Base-by-base conservation (phyloP, 345 rosid species). In the Eucalyptus tenuipes region DNA sequence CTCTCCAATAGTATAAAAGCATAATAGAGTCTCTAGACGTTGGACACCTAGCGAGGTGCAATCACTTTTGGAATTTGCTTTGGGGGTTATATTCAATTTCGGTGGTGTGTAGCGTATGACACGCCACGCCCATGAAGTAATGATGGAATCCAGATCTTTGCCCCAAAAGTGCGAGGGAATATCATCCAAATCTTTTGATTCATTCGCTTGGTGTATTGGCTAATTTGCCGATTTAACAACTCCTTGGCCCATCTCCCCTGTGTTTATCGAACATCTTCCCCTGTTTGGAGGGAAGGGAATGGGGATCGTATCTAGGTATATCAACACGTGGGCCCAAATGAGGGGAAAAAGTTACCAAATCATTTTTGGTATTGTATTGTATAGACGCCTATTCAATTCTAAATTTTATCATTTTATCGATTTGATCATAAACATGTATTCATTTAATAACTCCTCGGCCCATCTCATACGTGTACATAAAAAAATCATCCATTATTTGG, bases 331-430 rank as follows among this genome's bases (percentile, higher is more conserved):
- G 68, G 17, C 68, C 33, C 68, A 29, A 59, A 59, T 3, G n/a
- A 59, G 68, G 15, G 7, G 17, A 13, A 61, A 27, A 12, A 61
- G 13, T 27, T 27, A 2, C 2, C 80, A 11, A 5, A 5, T 16
- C 25, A 5, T 10, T 68, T 44, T 5, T 5, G 22, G 1, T n/a
- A n/a, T 20, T 1, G 14, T 75, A 18, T 75, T 37, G 3, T 6
- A 5, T 13, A 3, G 0, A 20, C 2, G 3, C 4, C 12, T 2
- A 18, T 71, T 37, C 14, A 10, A 10, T 66, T 3, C 2, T 0
- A 11, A 5, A 33, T 6, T 68, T 68, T 33, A 68, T 68, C 1
- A 16, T 68, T 68, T 68, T 17, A 1, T 10, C 2, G 3, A 27
- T 59, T 27, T 59, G 3, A 0, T 68, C 13, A 11, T 68, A 17